These are phyloP conservation scores for Thymus mandschuricus DNA, from an alignment of 257 asterid genomes.

Conservation along the genomic window DNA sequence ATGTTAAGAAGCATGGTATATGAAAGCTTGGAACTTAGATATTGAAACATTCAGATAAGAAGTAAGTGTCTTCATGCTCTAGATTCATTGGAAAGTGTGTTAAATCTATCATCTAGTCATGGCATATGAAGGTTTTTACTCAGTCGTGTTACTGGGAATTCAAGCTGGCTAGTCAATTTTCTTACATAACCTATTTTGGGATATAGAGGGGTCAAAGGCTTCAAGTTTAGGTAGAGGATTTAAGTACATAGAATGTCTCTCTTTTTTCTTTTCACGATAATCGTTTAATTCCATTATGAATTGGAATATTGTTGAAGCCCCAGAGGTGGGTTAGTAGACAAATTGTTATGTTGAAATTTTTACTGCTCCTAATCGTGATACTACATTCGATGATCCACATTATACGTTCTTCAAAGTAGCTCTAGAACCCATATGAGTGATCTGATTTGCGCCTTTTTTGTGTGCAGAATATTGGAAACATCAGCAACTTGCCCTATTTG, in stretches of 20 bases:
- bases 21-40: background rate
- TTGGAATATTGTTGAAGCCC: background rate
- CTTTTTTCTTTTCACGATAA: background rate
- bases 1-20: too few relatives aligned
- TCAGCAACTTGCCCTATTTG: conserved; percentile 81
- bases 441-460: conserved; percentile 28
- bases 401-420: background rate
- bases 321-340: background rate
- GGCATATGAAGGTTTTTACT: background rate
- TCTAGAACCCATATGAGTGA: background rate
- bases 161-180: background rate
- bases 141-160: too few relatives aligned
- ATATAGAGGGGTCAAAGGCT: background rate
- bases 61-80: background rate
- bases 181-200: conserved; percentile 2
- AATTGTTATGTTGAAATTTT: background rate
- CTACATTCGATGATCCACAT: background rate
- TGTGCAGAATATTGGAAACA: conserved; percentile 73
- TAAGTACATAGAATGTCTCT: background rate
- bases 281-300: background rate
- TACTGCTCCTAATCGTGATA: background rate
- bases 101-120: background rate
- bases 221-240: background rate
- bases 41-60: background rate
- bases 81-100: background rate